These are phyloP conservation scores for Calamus simplicifolius DNA, from an alignment of 176 grass and related monocot species.

Conservation along the genomic window DNA sequence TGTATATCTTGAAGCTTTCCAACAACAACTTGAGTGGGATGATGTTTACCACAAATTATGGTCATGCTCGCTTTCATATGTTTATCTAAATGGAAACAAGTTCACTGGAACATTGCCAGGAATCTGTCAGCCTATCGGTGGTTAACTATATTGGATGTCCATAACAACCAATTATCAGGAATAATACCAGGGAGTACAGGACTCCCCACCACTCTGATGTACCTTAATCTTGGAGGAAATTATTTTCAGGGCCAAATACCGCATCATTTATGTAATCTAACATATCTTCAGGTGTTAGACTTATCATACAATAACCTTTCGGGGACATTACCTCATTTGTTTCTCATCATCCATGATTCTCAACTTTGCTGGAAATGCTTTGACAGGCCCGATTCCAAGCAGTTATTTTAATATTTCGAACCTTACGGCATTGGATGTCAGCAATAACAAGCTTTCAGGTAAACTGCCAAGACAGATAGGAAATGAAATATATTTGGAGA, in stretches of 20 bases:
- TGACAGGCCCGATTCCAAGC: neutral
- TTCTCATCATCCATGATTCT: neutral
- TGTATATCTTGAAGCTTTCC: neutral
- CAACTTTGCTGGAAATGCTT: conserved; percentile 2
- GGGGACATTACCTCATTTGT: conserved; percentile 7
- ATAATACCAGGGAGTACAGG: no score
- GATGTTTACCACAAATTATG: neutral
- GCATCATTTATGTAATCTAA: neutral
- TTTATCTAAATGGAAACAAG: conserved; percentile 9
- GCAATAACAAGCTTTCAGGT: conserved; percentile 9
- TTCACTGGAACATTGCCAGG: neutral
- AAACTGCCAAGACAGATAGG: neutral
- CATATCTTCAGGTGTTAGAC: neutral
- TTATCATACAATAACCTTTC: conserved; percentile 14
- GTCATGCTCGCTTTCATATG: neutral
- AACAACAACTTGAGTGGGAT: conserved; percentile 7
- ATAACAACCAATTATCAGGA: no score
- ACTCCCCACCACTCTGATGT: neutral
- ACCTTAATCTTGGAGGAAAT: conserved; percentile 2
- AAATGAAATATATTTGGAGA: no score
- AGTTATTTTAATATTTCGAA: neutral
- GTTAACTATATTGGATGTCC: no score
- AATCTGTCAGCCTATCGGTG: neutral
- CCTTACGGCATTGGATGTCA: neutral
- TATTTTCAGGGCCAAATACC: conserved; percentile 1